Evolutionary conservation across 1,139 yeast genomes (phyloP), one percentile per base, ranked within the genome.

Genomic region (Suhomyces bribrorum): DNA sequence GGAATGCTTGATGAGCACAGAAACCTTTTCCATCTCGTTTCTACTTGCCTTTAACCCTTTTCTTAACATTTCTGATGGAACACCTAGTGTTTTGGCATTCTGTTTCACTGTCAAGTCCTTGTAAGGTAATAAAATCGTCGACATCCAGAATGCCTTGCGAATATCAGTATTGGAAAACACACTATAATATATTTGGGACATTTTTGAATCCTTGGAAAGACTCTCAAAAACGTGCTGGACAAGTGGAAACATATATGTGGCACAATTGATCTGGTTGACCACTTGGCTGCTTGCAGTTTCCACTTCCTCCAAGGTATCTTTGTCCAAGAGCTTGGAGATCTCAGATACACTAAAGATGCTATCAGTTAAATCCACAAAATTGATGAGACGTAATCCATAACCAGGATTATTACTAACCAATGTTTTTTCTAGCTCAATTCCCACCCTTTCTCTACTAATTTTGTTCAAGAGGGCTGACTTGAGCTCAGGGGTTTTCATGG

Each of bases 371-470:
- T 72, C 70, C 9, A 80, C 76, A 32, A 71, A 64, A 31, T 75
- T 75, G 27, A 90, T 70, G 40, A 86, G 60, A 14, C 69, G 62
- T 34, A 89, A 62, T 0, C 94, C 96, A 45, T 78, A 73, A 0
- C 73, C 64, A 0, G 95, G 87, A 48, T 83, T 73, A 5, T 59
- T 53, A 16, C 94, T 79, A n/a, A 64, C 62, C 28, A 90, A 64
- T 28, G 84, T 84, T 60, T 94, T 94, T 35, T 75, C 81, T 36
- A 90, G 61, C 53, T 94, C 99, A 11, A 79, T 81, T 3, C 97
- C 97, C 11, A 94, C 83, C 48, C 99, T 74, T 60, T 92, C 98
- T 38, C 94, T 73, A 44, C 96, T 86, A 36, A 94, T 89, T 56
- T 94, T 94, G 31, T 74, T 69, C 17, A 73, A 61, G 31, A 94